Evolutionary conservation across 768 basidiomycete species (phyloP), one percentile per base, ranked within the genome.

Genomic region (Tylopilus vinaceipallidus): DNA sequence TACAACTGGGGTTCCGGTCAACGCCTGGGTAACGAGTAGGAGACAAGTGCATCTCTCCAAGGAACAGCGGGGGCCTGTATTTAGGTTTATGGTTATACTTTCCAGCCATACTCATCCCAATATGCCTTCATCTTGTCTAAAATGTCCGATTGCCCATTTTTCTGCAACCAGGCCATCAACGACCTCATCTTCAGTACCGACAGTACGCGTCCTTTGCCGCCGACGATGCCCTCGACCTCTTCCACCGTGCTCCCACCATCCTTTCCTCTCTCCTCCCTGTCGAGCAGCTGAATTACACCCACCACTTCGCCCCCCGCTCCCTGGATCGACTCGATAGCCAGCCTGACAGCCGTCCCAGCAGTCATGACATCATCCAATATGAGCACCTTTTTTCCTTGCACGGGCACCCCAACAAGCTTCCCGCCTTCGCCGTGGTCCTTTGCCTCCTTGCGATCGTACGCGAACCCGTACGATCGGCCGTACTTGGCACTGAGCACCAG

Each of bases 361-460:
- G 97, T 98, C 77, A 98, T 91, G 45, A 99, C 97, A 58, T 99
- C 95, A 74, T 99, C 95, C 29, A 98, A 75, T 38, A 98, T 80
- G 43, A 98, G 80, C 3, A 98, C 90, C 42, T 78, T 75, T 65
- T 88, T 85, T 20, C 88, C 91, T 45, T 78, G 73, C n/a, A 97
- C 78, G 3, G 87, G 72, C 3, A 87, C 84, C 19, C 95, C 97
- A 53, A 99, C 93, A 64, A 95, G 80, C 42, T 78, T 76, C 0
- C 95, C 95, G 4, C 97, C 95, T 67, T 99, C 95, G 4, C 95
- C 95, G 60, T 99, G 95, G 55, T 90, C 88, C 67, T 99, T 99
- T 20, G 75, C 84, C 68, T 99, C 95, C 70, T 99, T 99, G 40
- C 95, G 81, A 64, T 98, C 94, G 59, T 94, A 97, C 19, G 88